Percentiles rank a stretch among this genome's conserved stretches.
Conservation (phyloP, 768 basidiomycete species). For the Boletus coccyginus region DNA sequence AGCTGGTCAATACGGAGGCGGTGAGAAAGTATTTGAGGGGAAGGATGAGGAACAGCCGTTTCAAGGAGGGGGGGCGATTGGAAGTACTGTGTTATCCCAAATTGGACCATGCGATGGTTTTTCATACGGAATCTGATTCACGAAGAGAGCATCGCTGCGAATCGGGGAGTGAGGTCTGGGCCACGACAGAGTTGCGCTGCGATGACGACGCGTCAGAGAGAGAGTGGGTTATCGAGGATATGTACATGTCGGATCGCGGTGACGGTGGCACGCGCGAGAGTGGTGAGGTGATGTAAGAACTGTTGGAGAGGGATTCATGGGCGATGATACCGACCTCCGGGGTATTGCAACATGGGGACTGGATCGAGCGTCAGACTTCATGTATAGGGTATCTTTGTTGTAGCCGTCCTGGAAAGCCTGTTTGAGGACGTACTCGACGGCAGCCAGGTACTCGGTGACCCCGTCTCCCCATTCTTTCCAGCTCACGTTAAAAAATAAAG, state of each 20-base stretch:
- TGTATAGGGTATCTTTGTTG: slow-evolving; percentile 37
- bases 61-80: slow-evolving; percentile 31
- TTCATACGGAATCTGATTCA: slow-evolving; percentile 61
- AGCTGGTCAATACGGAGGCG: slow-evolving; percentile 39
- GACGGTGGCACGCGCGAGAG: slow-evolving; percentile 42
- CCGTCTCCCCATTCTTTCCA: slow-evolving; percentile 48
- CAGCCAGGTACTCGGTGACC: slow-evolving; percentile 43
- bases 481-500: slow-evolving; percentile 44
- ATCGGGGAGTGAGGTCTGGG: slow-evolving; percentile 25
- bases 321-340: slow-evolving; percentile 57
- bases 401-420: slow-evolving; percentile 40
- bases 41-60: slow-evolving; percentile 14
- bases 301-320: slow-evolving; percentile 58
- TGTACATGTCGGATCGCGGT: slow-evolving; percentile 33
- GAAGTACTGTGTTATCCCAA: slow-evolving; percentile 39
- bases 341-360: slow-evolving; percentile 45
- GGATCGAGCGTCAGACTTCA: slow-evolving; percentile 55
- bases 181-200: slow-evolving; percentile 52
- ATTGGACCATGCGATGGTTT: slow-evolving; percentile 43
- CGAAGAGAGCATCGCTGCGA: slow-evolving; percentile 46
- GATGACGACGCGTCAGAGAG: slow-evolving; percentile 43
- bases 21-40: slow-evolving; percentile 40
- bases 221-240: slow-evolving; percentile 44
- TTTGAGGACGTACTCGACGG: slow-evolving; percentile 41
- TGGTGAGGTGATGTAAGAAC: slow-evolving; percentile 58